phyloP scores from a whole-genome alignment of 148 eudicot genomes.

The Oxyria digyna region DNA sequence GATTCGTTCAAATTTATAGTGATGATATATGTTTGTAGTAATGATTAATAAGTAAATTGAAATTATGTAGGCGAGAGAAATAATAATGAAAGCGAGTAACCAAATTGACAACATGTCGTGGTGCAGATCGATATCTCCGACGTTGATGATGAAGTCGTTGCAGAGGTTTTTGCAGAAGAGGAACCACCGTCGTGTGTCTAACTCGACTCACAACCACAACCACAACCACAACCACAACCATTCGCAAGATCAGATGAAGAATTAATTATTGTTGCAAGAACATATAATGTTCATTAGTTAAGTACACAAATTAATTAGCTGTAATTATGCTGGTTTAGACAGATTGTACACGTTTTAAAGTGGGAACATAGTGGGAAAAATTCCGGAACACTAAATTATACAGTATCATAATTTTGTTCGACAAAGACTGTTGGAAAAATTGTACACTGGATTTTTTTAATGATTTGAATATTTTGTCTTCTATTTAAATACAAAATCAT shows the following conservation, averaged over 20 bases:
- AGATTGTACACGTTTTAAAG: too few relatives aligned
- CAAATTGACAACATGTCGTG: slow-evolving; percentile 7
- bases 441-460: too few relatives aligned
- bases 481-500: too few relatives aligned
- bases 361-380: too few relatives aligned
- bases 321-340: not conserved
- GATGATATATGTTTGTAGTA: not conserved
- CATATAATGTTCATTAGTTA: not conserved
- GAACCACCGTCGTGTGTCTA: slow-evolving; percentile 23
- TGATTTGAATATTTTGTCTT: too few relatives aligned
- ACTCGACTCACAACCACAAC: slow-evolving; percentile 19
- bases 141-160: slow-evolving; percentile 40
- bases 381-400: too few relatives aligned
- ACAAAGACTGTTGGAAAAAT: too few relatives aligned
- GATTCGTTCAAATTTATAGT: not conserved
- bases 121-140: not conserved
- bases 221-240: not conserved
- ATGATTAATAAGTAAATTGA: not conserved
- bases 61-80: slow-evolving; percentile 29
- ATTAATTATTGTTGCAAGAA: too few relatives aligned
- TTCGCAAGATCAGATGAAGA: too few relatives aligned
- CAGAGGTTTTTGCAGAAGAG: slow-evolving; percentile 38
- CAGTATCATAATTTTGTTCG: too few relatives aligned
- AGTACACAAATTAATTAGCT: not conserved
- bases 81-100: slow-evolving; percentile 29